Evolutionary conservation across 768 basidiomycete genomes (phyloP).

Genomic region (Agrocybe praecox): DNA sequence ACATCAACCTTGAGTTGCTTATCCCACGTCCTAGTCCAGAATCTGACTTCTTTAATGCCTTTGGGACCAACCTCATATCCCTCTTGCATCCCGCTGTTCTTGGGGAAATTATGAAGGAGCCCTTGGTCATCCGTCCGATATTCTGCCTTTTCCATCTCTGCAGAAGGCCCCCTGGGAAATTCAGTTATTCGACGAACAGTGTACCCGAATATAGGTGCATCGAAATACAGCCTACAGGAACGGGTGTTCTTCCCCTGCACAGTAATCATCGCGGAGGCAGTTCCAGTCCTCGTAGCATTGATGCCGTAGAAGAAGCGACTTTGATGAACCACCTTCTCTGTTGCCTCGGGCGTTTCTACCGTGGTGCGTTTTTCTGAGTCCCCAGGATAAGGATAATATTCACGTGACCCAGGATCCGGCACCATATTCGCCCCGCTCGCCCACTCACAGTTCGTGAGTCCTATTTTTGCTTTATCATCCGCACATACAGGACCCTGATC

Average conservation of each 20-base stretch:
- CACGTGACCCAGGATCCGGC: slow-evolving; percentile 19
- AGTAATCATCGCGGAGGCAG: slow-evolving; percentile 45
- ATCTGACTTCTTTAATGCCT: slow-evolving; percentile 36
- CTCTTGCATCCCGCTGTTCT: slow-evolving; percentile 34
- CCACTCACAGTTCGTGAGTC: slow-evolving; percentile 29
- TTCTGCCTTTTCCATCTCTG: neutral
- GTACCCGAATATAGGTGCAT: slow-evolving; percentile 39
- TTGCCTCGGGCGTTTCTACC: slow-evolving; percentile 6
- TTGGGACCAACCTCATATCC: slow-evolving; percentile 38
- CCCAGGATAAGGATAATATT: neutral
- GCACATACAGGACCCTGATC: slow-evolving; percentile 13
- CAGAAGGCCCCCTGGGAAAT: too few species aligned
- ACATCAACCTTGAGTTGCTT: slow-evolving; percentile 54
- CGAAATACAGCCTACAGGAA: slow-evolving; percentile 63
- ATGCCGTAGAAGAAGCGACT: slow-evolving; percentile 33
- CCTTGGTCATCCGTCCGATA: neutral
- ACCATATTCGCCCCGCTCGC: slow-evolving; percentile 22
- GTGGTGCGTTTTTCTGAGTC: too few species aligned
- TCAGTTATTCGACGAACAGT: slow-evolving; percentile 25
- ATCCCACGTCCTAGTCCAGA: slow-evolving; percentile 67
- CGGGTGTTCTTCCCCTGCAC: slow-evolving; percentile 64
- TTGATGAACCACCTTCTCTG: slow-evolving; percentile 7
- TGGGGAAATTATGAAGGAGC: too few species aligned
- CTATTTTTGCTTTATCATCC: slow-evolving; percentile 16
- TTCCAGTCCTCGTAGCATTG: slow-evolving; percentile 39